A percentile compares a stretch with the other conserved stretches of the same genome.
These are phyloP conservation scores for Aspergillus sparsus DNA, from an alignment of 495 filamentous ascomycete genomes.

Conservation along the genomic window DNA sequence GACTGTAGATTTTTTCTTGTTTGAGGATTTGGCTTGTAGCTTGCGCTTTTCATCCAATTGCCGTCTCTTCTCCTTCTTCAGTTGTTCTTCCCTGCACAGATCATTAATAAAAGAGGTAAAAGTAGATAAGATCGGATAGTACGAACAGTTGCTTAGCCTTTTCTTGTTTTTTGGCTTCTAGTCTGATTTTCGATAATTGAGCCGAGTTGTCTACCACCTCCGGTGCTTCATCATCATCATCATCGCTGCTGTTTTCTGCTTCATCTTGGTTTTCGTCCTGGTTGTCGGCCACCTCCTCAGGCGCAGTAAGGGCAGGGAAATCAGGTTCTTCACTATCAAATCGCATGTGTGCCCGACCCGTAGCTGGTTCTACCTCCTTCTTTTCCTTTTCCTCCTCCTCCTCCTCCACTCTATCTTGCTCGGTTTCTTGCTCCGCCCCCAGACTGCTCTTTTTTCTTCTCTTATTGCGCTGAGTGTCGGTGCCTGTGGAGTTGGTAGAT, in stretches of 20 bases:
- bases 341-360: constrained; percentile 39
- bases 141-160: constrained; percentile 41
- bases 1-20: constrained; percentile 35
- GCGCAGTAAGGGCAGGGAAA: constrained; percentile 24
- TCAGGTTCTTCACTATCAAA: constrained; percentile 51
- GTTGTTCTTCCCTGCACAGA: constrained; percentile 42
- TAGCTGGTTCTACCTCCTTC: constrained; percentile 23
- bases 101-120: constrained; percentile 23
- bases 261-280: constrained; percentile 31
- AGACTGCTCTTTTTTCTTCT: constrained; percentile 39
- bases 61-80: constrained; percentile 49
- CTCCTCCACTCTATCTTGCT: constrained; percentile 22
- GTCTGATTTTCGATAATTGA: constrained; percentile 41
- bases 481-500: constrained; percentile 21
- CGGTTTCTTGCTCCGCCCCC: constrained; percentile 26
- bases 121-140: neutral
- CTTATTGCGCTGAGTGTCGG: constrained; percentile 37
- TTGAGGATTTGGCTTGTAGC: constrained; percentile 44
- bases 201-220: constrained; percentile 52
- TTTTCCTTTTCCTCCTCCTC: too few relatives aligned
- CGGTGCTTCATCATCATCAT: constrained; percentile 57
- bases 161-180: constrained; percentile 46
- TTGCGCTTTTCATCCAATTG: constrained; percentile 52
- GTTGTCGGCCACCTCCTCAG: constrained; percentile 27
- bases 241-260: constrained; percentile 38